Evolutionary conservation across 208 protist species (phyloP).

Genomic region (Acanthamoeba royreba): DNA sequence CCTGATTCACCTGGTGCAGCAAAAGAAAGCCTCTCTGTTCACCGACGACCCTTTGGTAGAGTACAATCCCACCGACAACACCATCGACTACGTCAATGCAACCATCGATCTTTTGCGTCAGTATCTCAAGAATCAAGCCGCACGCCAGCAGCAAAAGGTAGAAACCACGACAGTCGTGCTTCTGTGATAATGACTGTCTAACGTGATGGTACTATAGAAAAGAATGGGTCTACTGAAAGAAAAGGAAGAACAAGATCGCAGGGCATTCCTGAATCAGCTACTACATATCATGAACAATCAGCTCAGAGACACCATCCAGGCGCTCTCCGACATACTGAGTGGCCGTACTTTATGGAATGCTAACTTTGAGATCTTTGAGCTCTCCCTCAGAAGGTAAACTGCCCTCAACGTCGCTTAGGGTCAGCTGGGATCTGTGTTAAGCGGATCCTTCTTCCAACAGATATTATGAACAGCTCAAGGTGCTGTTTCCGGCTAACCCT

Average conservation of each 20-base stretch:
- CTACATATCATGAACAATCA: background rate
- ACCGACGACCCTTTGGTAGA: background rate
- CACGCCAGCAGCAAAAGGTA: background rate
- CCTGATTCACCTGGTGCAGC: background rate
- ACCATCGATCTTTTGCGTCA: background rate
- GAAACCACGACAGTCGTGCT: no score
- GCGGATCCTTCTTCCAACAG: background rate
- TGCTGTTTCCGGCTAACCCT: background rate
- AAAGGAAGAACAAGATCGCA: background rate
- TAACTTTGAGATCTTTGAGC: background rate
- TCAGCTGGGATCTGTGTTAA: no score
- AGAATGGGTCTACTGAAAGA: background rate
- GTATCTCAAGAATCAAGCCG: background rate
- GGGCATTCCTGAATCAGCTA: background rate
- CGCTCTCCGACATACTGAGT: background rate
- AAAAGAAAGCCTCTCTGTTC: background rate
- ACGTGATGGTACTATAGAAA: background rate
- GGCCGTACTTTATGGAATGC: background rate
- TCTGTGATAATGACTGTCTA: background rate
- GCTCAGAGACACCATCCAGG: background rate
- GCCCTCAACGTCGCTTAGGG: background rate
- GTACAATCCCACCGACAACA: constrained; percentile 28
- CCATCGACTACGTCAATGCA: constrained; percentile 9
- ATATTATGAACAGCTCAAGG: background rate
- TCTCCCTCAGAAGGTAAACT: background rate